Percentiles rank a stretch among this genome's conserved stretches.
Evolutionary conservation across 2,329 filamentous ascomycete species (phyloP).

Genomic region (Penicillium sp.): DNA sequence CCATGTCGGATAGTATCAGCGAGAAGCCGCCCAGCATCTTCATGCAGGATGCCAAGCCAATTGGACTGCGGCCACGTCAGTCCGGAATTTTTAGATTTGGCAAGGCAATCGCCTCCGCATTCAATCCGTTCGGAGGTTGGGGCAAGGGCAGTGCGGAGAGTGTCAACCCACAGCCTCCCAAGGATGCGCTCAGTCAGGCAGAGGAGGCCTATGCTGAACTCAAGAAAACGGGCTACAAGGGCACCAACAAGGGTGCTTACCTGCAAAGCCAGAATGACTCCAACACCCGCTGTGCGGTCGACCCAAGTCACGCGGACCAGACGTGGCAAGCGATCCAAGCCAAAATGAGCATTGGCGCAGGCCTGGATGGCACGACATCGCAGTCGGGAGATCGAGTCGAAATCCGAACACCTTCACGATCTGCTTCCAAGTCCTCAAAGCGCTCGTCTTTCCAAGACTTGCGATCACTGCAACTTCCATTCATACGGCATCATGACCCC

Average conservation of each 20-base stretch:
- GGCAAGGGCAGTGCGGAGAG: constrained; percentile 45
- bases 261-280: constrained; percentile 19
- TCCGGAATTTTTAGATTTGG: constrained; percentile 58
- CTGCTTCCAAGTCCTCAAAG: constrained; percentile 30
- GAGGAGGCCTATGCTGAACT: constrained; percentile 56
- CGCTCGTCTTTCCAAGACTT: constrained; percentile 39
- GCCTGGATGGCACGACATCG: constrained; percentile 16
- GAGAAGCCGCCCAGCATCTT: constrained; percentile 70
- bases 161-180: constrained; percentile 33
- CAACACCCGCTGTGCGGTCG: constrained; percentile 2
- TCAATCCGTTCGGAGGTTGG: constrained; percentile 56
- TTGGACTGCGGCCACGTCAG: constrained; percentile 31
- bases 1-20: constrained; percentile 80
- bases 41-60: constrained; percentile 47
- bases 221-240: constrained; percentile 54
- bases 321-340: constrained; percentile 37
- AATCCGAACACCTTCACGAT: constrained; percentile 10
- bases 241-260: constrained; percentile 39
- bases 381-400: constrained; percentile 12
- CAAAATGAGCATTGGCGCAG: constrained; percentile 29
- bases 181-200: constrained; percentile 50
- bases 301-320: constrained; percentile 33
- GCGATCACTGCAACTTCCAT: constrained; percentile 34
- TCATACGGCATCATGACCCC: constrained; percentile 33
- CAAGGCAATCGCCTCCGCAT: constrained; percentile 54